These are phyloP conservation scores for Vinca minor DNA, from an alignment of 257 asterid species.

Conservation along the genomic window DNA sequence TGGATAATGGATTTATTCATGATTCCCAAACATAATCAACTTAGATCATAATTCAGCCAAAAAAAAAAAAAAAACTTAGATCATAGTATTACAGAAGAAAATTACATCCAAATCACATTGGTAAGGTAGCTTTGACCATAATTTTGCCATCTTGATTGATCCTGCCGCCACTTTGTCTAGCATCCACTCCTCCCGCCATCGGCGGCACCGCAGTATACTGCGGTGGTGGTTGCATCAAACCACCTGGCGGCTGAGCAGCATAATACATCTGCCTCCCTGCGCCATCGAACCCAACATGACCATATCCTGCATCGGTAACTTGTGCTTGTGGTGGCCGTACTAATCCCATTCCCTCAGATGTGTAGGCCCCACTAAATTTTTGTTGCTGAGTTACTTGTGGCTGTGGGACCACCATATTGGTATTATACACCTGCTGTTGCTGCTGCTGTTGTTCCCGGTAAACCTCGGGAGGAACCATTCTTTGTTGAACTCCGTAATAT, in stretches of 20 bases:
- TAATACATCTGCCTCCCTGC: conserved; percentile 30
- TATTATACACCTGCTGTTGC: conserved; percentile 22
- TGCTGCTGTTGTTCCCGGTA: conserved; percentile 36
- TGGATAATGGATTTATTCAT: background rate
- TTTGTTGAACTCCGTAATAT: conserved; percentile 30
- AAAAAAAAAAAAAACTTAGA: too few species aligned
- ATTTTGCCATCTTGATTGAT: conserved; percentile 22
- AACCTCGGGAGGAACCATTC: conserved; percentile 27
- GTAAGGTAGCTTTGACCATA: conserved; percentile 8
- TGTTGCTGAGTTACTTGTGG: conserved; percentile 17
- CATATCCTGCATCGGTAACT: conserved; percentile 19
- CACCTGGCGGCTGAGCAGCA: conserved; percentile 19
- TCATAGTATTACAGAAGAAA: background rate
- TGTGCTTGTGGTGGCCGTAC: conserved; percentile 12
- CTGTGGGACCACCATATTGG: conserved; percentile 20
- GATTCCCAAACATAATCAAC: background rate
- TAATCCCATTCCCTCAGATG: conserved; percentile 17
- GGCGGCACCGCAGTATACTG: conserved; percentile 14
- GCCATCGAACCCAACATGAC: conserved; percentile 27
- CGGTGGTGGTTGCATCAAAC: conserved; percentile 16
- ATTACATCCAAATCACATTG: background rate
- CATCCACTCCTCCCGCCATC: conserved; percentile 14
- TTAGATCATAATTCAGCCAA: background rate
- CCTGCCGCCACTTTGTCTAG: conserved; percentile 18
- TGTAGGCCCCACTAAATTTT: conserved; percentile 22